phyloP scores from a whole-genome alignment of 2,329 filamentous ascomycete genomes.

The Aspergillus sergii region DNA sequence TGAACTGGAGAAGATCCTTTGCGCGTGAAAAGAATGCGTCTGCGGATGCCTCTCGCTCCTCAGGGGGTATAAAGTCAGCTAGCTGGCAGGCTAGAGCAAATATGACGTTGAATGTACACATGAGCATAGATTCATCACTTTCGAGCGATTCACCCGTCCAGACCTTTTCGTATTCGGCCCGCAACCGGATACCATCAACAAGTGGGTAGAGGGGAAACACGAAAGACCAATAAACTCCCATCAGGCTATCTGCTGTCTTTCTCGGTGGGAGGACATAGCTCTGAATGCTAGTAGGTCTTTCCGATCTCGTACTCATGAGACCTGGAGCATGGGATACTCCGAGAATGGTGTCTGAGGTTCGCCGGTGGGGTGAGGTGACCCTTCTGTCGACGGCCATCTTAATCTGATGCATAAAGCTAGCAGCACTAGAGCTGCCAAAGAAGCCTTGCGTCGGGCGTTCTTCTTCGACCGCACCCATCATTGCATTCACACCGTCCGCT shows the following conservation, averaged over 20 bases:
- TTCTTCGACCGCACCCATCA: constrained; percentile 51
- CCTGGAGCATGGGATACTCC: constrained; percentile 18
- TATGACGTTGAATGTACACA: constrained; percentile 51
- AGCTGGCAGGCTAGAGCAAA: constrained; percentile 52
- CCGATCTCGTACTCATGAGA: constrained; percentile 24
- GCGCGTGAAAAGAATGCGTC: constrained; percentile 48
- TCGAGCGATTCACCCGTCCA: constrained; percentile 44
- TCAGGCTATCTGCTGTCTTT: constrained; percentile 49
- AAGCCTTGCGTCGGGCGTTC: constrained; percentile 46
- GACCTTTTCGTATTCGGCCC: constrained; percentile 43
- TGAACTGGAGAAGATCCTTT: constrained; percentile 46
- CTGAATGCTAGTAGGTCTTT: constrained; percentile 10
- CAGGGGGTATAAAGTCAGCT: constrained; percentile 42
- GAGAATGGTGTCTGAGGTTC: constrained; percentile 20
- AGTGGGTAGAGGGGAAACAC: constrained; percentile 53
- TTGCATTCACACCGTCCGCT: constrained; percentile 45
- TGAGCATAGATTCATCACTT: constrained; percentile 46
- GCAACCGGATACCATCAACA: constrained; percentile 43
- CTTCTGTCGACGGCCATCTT: constrained; percentile 46
- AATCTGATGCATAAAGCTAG: constrained; percentile 52
- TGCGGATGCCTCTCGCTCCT: constrained; percentile 46
- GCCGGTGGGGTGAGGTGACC: constrained; percentile 24
- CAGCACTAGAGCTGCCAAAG: constrained; percentile 52
- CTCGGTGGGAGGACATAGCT: constrained; percentile 50
- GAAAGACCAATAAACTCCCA: constrained; percentile 51